Base-by-base conservation (phyloP, 176 grass and related monocot genomes). In the Phoenix roebelenii region DNA sequence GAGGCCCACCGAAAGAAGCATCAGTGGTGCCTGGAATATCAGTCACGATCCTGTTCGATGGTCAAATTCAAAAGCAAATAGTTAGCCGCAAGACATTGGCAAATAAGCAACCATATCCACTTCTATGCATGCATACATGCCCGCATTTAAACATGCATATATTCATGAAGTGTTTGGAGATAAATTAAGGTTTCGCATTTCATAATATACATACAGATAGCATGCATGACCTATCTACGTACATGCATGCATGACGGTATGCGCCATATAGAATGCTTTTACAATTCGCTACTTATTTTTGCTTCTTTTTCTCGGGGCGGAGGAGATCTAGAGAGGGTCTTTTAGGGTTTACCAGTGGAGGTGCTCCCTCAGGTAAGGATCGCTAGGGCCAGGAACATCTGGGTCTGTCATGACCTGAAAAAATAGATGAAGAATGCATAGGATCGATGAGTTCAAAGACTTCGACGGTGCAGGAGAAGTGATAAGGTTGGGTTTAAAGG, bases 1-100 rank as follows among this genome's bases (percentile, higher is more conserved):
- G 74, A 59, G 57, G 55, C 82, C 72, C 67, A 89, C 89, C 89
- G 59, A 95, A 95, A 68, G 82, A 83, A 69, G 72, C 72, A 78
- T 89, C 82, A 62, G 89, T 95, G 15, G 85, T 95, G 77, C 89
- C 89, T 39, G 89, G 89, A 74, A 95, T 95, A 67, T 95, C 85
- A 73, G 64, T 85, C 51, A 95, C 89, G 65, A 95, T 83, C 89
- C 89, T 95, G 89, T 50, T 39, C 50, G 16, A 30, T 17, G 73
- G 76, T 74, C 65, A 78, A 50, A 26, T 63, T 32, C 35, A 44
- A 44, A 14, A 32, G 69, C 32, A 66, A 63, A 66, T 16, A 67
- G 49, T 78, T 75, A 87, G 59, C 71, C 39, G 60, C 16, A 65
- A 61, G 55, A 0, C 76, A 44, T 44, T 12, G 35, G 1, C 35